Base-by-base conservation (phyloP, 352 stramenopile species). In the Phytophthora chlamydospora region DNA sequence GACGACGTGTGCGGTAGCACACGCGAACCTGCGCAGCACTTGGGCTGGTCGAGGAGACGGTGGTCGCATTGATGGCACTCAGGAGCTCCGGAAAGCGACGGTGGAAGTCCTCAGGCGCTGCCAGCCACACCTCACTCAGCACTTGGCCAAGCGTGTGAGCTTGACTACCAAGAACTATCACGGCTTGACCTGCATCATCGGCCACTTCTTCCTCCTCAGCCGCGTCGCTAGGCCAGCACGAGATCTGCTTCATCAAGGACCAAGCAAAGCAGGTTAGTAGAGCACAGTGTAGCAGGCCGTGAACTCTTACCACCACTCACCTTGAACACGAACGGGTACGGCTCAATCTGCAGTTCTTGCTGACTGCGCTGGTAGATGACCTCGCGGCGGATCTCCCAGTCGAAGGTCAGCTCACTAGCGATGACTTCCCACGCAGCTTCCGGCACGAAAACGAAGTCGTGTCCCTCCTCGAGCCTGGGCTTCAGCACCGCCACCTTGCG, bases 341-440 rank as follows among this genome's bases (percentile, higher is more conserved):
- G 5, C n/a, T 39, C 58, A 14, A 59, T 57, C 36, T 43, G 42
- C 13, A 67, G 44, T n/a, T 53, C 3, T 24, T 52, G 59, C 13
- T 48, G 36, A 40, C 52, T 42, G 38, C 34, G 33, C 11, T 49
- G 31, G 38, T 70, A 70, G 6, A 70, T 42, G 19, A 70, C 61
- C 38, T 69, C 46, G 29, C 61, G 61, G 5, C 61, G 54, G 34
- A 70, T 59, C 4, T 58, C 62, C 54, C 54, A 70, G 62, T 70
- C 62, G 35, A 58, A 60, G 5, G 6, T 43, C 10, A 70, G 19
- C 34, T 65, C 43, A n/a, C 39, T 31, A 0, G 48, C 40, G 42
- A 70, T 65, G 19, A 65, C 46, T 2, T 65, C 46, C 61, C 61
- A 69, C 0, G 47, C 43, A 19, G 39, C 14, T 31, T 58, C 48